Evolutionary conservation across 2,329 filamentous ascomycete species (phyloP).

Genomic region (Colletotrichum cuscutae): DNA sequence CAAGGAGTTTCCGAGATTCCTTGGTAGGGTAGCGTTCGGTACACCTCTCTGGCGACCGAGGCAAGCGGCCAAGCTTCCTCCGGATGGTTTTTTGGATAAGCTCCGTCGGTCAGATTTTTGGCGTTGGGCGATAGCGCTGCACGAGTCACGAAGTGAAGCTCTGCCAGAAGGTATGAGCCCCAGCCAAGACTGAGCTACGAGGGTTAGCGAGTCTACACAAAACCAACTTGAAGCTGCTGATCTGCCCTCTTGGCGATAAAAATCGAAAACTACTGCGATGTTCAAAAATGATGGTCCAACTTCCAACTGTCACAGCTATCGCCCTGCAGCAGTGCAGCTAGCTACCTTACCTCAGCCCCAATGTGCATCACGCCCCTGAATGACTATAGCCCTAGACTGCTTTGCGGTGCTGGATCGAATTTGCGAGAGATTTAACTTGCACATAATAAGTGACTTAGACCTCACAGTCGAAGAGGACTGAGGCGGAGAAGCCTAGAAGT

Average conservation of each 20-base stretch:
- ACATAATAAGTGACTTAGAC: no score
- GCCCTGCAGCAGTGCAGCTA: neutral
- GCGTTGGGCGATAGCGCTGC: neutral
- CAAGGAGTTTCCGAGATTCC: neutral
- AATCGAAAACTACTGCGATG: neutral
- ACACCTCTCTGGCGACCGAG: constrained; percentile 3
- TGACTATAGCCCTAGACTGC: no score
- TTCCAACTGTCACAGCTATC: neutral
- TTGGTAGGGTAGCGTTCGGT: neutral
- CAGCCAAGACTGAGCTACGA: constrained; percentile 17
- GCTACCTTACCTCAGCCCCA: neutral
- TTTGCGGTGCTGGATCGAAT: neutral
- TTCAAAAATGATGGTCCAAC: neutral
- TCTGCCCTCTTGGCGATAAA: constrained; percentile 1
- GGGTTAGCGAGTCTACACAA: constrained; percentile 28
- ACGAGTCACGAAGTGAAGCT: constrained; percentile 12
- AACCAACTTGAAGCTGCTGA: constrained; percentile 8
- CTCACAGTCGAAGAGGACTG: no score
- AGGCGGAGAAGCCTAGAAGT: neutral
- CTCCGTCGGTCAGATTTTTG: neutral
- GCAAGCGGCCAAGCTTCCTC: constrained; percentile 7
- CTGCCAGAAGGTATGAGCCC: neutral
- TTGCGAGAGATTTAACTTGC: neutral
- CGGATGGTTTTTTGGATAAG: neutral
- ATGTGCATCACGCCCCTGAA: no score